Base-by-base conservation (phyloP, 805 yeast genomes). In the Starmera caribaea region DNA sequence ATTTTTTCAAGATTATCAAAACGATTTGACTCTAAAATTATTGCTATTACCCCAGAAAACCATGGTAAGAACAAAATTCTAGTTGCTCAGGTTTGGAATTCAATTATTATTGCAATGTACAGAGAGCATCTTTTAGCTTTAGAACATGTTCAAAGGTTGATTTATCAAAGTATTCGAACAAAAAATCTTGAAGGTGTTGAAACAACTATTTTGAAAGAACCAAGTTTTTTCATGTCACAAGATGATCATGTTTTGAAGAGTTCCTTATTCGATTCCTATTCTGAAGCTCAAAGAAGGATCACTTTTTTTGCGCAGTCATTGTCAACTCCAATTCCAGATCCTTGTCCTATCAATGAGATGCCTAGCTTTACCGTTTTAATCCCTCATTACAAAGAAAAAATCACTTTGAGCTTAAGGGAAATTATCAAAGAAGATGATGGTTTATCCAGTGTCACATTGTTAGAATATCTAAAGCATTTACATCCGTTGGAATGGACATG, bases 11-110 rank as follows among this genome's bases (percentile, higher is more conserved):
- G 88, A 37, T 61, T 87, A 26, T 95, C 95, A 2, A 78, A 79
- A 49, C 67, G 95, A 47, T 81, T 86, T 3, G 72, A 71, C 47
- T 74, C 90, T 10, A 85, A 86, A 49, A 65, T 87, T 2, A 59
- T 86, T 49, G 53, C 56, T 0, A 37, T 53, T 0, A 46, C 51
- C 1, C 56, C 94, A 94, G 97, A 90, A 65, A 87, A 86, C 58
- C 88, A 88, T 67, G 87, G 89, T 68, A 89, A 90, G 66, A 97
- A 97, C 46, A 92, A 92, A 75, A 95, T 89, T 43, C 73, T 92
- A 60, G 90, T 94, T 52, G 87, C 97, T 27, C 98, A 92, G 68
- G 87, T 92, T 50, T 92, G 98, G 99, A 92, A 92, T 61, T 97
- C 97, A 35, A 82, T 92, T 61, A 90, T 92, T 46, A 89, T 92